Evolutionary conservation across 768 basidiomycete species (phyloP), one percentile per base, ranked within the genome.

Genomic region (Chlorophyllum brunneum): DNA sequence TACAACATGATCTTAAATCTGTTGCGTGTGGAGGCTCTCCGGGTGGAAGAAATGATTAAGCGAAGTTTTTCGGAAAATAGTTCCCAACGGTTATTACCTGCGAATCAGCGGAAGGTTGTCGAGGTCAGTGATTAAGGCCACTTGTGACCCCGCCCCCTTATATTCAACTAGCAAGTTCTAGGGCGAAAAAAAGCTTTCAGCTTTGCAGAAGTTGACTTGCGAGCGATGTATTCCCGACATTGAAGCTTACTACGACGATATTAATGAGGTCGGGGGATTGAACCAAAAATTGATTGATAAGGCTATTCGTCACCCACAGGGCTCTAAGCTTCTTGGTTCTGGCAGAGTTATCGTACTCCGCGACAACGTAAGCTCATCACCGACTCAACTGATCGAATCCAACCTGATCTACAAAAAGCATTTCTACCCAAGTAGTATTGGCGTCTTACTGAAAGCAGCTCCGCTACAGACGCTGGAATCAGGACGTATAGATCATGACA

Each of bases 1-100:
- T 99, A 98, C 70, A 98, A 98, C 67, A 98, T 99, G 97, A 98
- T 99, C 56, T 70, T 99, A 55, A 99, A 99, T 64, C 72, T 99
- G 33, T 78, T 99, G 8, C 85, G 97, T 16, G 97, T 99, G 8
- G 97, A 99, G 63, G 95, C 97, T 0, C 75, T 99, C 41, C 78
- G 85, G 54, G 95, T 98, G 15, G 97, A 99, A 64, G 97, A 99
- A 69, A 99, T 99, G 97, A 98, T 99, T 65, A 98, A 98, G 67
- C 80, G 97, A 33, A 94, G 92, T 65, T 99, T 99, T 69, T 98
- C 97, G 15, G 97, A 99, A 72, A 98, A 98, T 63, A 86, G 93
- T 1, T 88, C 97, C 0, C 97, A 99, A 63, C 78, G 86, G 33
- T 72, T 98, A 38, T 72, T 98, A 26, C 97, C 97, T 3, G 93